These are phyloP conservation scores for Colletotrichum spinosum DNA, from an alignment of 2,329 filamentous ascomycete species.

Conservation along the genomic window DNA sequence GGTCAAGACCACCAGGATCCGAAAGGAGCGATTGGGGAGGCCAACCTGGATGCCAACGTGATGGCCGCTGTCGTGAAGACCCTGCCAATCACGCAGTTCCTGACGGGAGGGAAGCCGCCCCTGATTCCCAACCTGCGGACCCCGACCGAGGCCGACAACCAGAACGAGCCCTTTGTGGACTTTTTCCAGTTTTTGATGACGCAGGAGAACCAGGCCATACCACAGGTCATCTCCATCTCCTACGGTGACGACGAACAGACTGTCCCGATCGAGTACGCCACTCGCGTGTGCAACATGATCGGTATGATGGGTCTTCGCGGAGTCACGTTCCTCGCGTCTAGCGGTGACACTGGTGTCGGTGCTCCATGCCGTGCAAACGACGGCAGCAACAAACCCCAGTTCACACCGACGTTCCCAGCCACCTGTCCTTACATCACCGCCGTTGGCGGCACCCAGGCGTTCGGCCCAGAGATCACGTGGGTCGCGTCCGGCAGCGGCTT, in stretches of 20 bases:
- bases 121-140: slow-evolving; percentile 44
- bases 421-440: slow-evolving; percentile 67
- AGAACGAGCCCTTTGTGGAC: slow-evolving; percentile 77
- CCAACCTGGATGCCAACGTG: slow-evolving; percentile 74
- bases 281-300: slow-evolving; percentile 69
- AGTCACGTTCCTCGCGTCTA: slow-evolving; percentile 70
- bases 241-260: slow-evolving; percentile 77
- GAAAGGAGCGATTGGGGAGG: slow-evolving; percentile 58
- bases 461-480: slow-evolving; percentile 63
- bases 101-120: slow-evolving; percentile 44
- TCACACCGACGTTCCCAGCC: slow-evolving; percentile 42
- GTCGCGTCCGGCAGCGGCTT: slow-evolving; percentile 65
- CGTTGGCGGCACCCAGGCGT: slow-evolving; percentile 65
- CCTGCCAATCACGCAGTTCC: slow-evolving; percentile 42
- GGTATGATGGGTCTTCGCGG: slow-evolving; percentile 73
- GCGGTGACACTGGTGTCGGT: slow-evolving; percentile 70
- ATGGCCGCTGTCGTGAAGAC: slow-evolving; percentile 65
- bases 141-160: slow-evolving; percentile 51
- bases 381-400: slow-evolving; percentile 47
- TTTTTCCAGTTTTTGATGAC: slow-evolving; percentile 70
- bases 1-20: slow-evolving; percentile 53
- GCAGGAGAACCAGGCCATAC: slow-evolving; percentile 62
- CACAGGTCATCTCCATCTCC: slow-evolving; percentile 71
- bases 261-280: slow-evolving; percentile 68
- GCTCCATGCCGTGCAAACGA: slow-evolving; percentile 65